Base-by-base conservation (phyloP, 2,329 filamentous ascomycete species). In the Ascochyta fabae region DNA sequence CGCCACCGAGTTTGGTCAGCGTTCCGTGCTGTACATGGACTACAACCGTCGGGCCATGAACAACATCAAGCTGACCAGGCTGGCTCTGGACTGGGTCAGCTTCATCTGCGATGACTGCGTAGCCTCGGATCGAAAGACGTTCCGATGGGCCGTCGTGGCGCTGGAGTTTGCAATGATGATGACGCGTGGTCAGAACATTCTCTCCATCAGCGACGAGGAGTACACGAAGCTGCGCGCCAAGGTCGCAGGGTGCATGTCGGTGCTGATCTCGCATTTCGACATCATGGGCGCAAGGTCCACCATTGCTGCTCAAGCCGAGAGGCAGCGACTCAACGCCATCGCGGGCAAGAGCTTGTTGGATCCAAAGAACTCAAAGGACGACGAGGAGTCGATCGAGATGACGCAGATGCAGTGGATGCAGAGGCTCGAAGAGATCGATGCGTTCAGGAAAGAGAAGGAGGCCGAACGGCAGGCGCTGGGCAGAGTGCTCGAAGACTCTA, bases 41-140 rank as follows among this genome's bases (percentile, higher is more conserved):
- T 90, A 91, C 74, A 98, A 96, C 72, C 84, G 95, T 51, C 88
- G 94, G 45, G 91, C 96, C 65, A 96, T 98, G 91, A 98, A 98
- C 78, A 97, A 96, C 75, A 84, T 96, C 65, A 96, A 96, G 74
- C 84, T 99, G 51, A 96, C 94, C 12, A 91, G 96, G 71, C 83
- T 99, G 48, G 92, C 93, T 4, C 81, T 99, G 10, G 94, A 99
- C 74, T 99, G 95, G 95, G 90, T 99, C 15, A 93, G 91, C 71
- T 99, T 99, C 75, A 95, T 99, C 64, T 96, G 93, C 70, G 94
- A 98, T 70, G 95, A 99, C 75, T 99, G 95, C 75, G 85, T 96
- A 65, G 91, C 95, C 9, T 92, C 92, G 4, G 95, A 99, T 75
- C 86, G 94, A 65, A 96, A 94, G 78, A 97, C 95, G 0, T 99